phyloP scores from a whole-genome alignment of 2,329 filamentous ascomycete genomes.

The Pseudonectria foliicola region DNA sequence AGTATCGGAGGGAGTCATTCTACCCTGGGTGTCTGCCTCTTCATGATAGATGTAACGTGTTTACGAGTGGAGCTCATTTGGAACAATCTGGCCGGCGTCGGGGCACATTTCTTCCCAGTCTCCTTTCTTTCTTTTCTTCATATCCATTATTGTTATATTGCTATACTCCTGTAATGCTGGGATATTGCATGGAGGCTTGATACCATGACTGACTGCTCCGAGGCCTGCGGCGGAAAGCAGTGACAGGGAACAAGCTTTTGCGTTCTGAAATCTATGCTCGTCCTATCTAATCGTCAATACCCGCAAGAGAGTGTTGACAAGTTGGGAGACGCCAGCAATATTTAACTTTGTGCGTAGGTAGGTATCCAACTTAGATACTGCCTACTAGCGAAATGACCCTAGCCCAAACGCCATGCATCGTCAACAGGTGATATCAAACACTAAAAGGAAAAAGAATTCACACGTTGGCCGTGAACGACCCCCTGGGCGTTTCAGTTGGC shows the following conservation, averaged over 20 bases:
- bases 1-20: neutral
- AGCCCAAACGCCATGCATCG: slow-evolving; percentile 6
- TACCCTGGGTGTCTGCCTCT: neutral
- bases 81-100: slow-evolving; percentile 16
- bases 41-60: slow-evolving; percentile 13
- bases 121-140: neutral
- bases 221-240: slow-evolving; percentile 2
- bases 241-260: neutral
- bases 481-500: slow-evolving; percentile 4
- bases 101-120: slow-evolving; percentile 6
- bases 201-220: slow-evolving; percentile 1
- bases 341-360: neutral
- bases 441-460: neutral
- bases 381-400: neutral
- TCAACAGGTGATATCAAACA: too few relatives aligned
- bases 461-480: neutral
- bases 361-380: neutral
- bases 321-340: too few relatives aligned
- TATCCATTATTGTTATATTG: too few relatives aligned
- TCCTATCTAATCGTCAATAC: too few relatives aligned
- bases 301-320: too few relatives aligned
- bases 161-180: too few relatives aligned
- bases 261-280: too few relatives aligned
- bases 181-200: neutral
- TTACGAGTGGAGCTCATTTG: slow-evolving; percentile 18